phyloP scores from a whole-genome alignment of 2,329 filamentous ascomycete species.

The Talaromyces atroroseus region DNA sequence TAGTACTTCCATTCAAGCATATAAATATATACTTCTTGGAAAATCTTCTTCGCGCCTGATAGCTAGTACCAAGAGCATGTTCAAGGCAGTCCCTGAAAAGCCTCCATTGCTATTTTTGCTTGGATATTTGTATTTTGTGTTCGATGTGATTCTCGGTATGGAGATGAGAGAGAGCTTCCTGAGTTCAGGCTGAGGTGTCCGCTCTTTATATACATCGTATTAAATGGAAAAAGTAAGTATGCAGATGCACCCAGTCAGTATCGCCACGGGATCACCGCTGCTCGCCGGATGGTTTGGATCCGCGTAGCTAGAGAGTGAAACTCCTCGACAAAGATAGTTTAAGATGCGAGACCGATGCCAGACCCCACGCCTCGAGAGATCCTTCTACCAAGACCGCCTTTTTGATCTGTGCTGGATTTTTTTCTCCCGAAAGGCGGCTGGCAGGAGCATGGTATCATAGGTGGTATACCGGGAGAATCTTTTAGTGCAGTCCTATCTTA shows the following conservation, averaged over 20 bases:
- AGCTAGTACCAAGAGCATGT: not conserved
- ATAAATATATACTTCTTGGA: not conserved
- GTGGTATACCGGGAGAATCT: too few relatives aligned
- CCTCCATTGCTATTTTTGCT: not conserved
- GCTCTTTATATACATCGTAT: too few relatives aligned
- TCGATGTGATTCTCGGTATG: too few relatives aligned
- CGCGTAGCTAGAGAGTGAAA: not conserved
- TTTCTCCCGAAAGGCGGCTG: too few relatives aligned
- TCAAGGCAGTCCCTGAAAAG: too few relatives aligned
- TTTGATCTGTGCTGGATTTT: too few relatives aligned
- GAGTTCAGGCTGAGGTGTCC: too few relatives aligned
- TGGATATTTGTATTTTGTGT: not conserved
- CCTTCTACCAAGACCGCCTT: not conserved
- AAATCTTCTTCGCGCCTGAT: not conserved
- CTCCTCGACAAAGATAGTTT: not conserved
- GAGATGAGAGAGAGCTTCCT: too few relatives aligned
- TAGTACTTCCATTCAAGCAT: not conserved
- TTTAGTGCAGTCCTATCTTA: too few relatives aligned
- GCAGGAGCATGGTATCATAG: too few relatives aligned
- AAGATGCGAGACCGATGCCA: not conserved
- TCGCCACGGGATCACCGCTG: not conserved
- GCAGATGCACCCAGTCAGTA: not conserved
- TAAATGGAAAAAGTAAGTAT: too few relatives aligned
- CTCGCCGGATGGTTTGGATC: slow-evolving; percentile 1
- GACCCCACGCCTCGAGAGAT: not conserved